These are phyloP conservation scores for Gelatoporia subvermispora DNA, from an alignment of 768 basidiomycete genomes.

Conservation along the genomic window DNA sequence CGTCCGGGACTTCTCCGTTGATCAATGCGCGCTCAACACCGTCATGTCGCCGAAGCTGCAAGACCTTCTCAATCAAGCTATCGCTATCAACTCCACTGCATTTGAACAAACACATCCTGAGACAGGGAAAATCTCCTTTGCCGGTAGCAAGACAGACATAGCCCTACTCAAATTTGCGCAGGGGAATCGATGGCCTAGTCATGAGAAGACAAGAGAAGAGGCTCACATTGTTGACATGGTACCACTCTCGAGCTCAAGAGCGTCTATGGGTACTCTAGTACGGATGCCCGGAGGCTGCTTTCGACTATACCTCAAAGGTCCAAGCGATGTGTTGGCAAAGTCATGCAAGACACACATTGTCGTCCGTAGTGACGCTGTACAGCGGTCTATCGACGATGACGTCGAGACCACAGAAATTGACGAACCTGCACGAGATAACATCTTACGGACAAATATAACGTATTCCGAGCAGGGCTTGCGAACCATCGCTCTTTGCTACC, in stretches of 20 bases:
- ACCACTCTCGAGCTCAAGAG: constrained; percentile 90
- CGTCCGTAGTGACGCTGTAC: constrained; percentile 38
- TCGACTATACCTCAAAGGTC: constrained; percentile 86
- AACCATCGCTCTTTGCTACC: constrained; percentile 92
- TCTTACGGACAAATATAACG: constrained; percentile 90
- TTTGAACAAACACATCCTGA: constrained; percentile 77
- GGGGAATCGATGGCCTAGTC: constrained; percentile 72
- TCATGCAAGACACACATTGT: constrained; percentile 70
- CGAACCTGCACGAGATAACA: constrained; percentile 69
- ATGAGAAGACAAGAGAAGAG: constrained; percentile 57
- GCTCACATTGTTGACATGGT: constrained; percentile 76
- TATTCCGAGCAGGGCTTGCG: constrained; percentile 95
- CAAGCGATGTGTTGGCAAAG: constrained; percentile 87
- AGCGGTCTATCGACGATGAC: constrained; percentile 12
- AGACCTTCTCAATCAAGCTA: constrained; percentile 74
- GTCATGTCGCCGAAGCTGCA: constrained; percentile 57
- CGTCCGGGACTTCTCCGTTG: constrained; percentile 78
- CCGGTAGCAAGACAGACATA: constrained; percentile 95
- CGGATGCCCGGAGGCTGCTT: constrained; percentile 45
- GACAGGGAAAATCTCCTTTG: constrained; percentile 55
- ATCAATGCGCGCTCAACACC: constrained; percentile 63
- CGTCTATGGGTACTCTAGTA: constrained; percentile 92
- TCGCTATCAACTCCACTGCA: constrained; percentile 91
- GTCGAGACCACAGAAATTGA: constrained; percentile 63
- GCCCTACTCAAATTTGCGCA: constrained; percentile 84